Base-by-base conservation (phyloP, 1,284 basidiomycete species). In the Puccinia sorghi region DNA sequence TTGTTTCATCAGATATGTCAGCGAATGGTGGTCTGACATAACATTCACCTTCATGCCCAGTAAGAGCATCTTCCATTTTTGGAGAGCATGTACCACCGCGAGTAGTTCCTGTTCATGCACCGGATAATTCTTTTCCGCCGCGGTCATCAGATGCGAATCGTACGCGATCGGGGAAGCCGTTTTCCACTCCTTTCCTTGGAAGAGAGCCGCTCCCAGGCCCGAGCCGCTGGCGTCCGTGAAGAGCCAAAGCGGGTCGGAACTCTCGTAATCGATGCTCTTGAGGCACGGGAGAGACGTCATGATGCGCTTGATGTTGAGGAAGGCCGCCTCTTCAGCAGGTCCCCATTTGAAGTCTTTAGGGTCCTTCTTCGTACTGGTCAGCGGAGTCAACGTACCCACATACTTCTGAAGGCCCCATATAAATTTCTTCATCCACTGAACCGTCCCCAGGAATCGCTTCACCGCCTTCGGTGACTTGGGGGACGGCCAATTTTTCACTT, bases 21-120 rank as follows among this genome's bases (percentile, higher is more conserved):
- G 82, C 0, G 85, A 86, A 0, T 81, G 63, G 77, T 88, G 87
- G 79, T 87, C 85, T 0, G 86, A 86, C 64, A 83, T 84, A 0
- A 87, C 81, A 0, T 73, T 64, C 54, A 87, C 43, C 6, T 46
- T 46, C 43, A 46, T 46, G 9, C 43, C 43, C 8, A 46, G 15
- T 1, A 46, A 7, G 3, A 46, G 8, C 43, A 46, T 46, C 43
- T 7, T 2, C 43, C 43, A 46, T 46, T 46, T 46, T 46, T 46
- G 43, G 1, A 46, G 43, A 2, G 43, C 43, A 7, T 46, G 43
- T 2, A 46, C 15, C 9, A 46, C 43, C 15, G 43, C 43, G 3
- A 46, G 6, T 7, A 46, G 8, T 7, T 46, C 43, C 43, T 46
- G 43, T 46, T 46, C 43, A 46, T 46, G 43, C 8, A 46, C 43